Conservation (phyloP, 2,329 filamentous ascomycete genomes). For the Trichophyton equinum region DNA sequence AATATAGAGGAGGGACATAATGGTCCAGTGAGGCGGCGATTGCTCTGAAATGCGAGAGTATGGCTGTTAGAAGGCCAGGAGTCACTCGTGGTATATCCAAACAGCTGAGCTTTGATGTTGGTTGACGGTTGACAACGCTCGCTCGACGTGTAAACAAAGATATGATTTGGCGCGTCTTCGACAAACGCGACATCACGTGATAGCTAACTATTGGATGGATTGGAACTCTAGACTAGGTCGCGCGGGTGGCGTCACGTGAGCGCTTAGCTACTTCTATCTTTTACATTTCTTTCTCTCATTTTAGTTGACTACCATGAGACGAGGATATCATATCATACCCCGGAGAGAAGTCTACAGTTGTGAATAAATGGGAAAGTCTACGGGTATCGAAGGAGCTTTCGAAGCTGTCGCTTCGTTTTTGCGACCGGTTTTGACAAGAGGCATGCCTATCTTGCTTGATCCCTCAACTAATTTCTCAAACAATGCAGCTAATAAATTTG, state of each 20-base stretch:
- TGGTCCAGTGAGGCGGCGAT: background rate
- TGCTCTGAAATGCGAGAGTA: background rate
- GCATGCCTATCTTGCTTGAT: conserved; percentile 21
- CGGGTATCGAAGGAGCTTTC: conserved; percentile 22
- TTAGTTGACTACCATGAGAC: background rate
- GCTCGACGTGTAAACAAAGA: background rate
- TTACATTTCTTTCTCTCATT: background rate
- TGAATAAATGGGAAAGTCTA: conserved; percentile 20
- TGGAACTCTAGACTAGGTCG: too few relatives aligned
- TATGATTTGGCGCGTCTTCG: background rate
- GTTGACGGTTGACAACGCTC: background rate
- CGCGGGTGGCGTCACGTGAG: background rate
- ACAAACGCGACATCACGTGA: background rate
- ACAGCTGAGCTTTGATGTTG: background rate
- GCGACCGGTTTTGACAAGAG: conserved; percentile 29
- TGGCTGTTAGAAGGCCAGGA: background rate
- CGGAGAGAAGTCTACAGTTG: background rate
- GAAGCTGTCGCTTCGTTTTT: conserved; percentile 25
- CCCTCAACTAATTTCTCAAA: background rate
- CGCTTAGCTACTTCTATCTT: background rate
- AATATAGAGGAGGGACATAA: background rate
- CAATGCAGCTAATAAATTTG: conserved; percentile 20
- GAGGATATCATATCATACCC: background rate
- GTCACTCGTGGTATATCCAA: background rate
- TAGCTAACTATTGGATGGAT: too few relatives aligned